Base-by-base conservation (phyloP, 805 yeast genomes). In the Candida vaughaniae region DNA sequence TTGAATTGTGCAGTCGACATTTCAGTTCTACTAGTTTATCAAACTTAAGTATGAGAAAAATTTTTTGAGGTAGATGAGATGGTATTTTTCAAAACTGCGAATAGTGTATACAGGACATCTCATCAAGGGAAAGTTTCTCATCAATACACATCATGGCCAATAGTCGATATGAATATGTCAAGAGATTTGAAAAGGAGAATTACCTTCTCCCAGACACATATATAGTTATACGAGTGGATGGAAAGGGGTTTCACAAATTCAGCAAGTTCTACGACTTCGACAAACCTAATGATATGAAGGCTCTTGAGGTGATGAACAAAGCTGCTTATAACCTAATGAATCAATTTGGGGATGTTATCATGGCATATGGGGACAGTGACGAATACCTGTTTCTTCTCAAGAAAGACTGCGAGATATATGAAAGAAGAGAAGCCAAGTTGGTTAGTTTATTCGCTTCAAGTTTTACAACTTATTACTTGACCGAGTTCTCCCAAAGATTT, bases 341-440 rank as follows among this genome's bases (percentile, higher is more conserved):
- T 22, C 69, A 74, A 25, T 76, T 87, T 27, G 77, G 84, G 6
- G 98, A 93, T 45, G 73, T 87, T 0, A 52, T 81, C 7, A 46
- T 90, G 56, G 95, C 96, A 0, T 93, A 84, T 55, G 99, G 99
- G 0, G 98, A 93, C 52, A 83, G 95, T 25, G 99, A 93, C 59
- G 99, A 93, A 63, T 93, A 85, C 56, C 82, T 91, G 10, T 91
- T 91, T 58, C 74, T 91, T 4, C 61, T 93, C 35, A 66, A 79
- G 22, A 75, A 72, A 29, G 68, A 68, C 22, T 79, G 93, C n/a
- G 63, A 62, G 1, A 57, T 91, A 42, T 91, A 83, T 52, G 95
- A 90, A 47, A 68, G 98, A 51, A 64, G 99, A 42, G 90, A 85
- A 43, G 73, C 78, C 59, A 93, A 93, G 57, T 62, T 93, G 22